Base-by-base conservation (phyloP, 2,329 filamentous ascomycete genomes). In the Didymella segeticola region DNA sequence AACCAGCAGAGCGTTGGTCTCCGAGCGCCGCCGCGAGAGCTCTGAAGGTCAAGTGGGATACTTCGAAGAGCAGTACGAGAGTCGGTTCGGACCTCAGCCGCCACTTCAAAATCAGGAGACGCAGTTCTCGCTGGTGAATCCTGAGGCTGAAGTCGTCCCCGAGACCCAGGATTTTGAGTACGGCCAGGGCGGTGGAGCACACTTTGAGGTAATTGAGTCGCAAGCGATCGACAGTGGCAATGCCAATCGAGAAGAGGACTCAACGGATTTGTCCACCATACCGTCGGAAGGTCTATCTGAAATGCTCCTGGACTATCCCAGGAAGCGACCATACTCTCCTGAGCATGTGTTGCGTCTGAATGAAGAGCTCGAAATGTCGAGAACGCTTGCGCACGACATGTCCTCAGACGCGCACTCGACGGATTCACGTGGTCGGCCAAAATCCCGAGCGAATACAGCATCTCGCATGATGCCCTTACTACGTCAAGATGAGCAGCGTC, bases 401-500 rank as follows among this genome's bases (percentile, higher is more conserved):
- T 22, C 48, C 14, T 43, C 50, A 8, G 52, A 47, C 12, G 43
- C 38, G 8, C 33, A 39, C 9, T 61, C 58, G 14, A 53, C 52
- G 33, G 17, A 26, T 5, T 63, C 60, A 1, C 47, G 56, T 5
- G 56, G 60, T 29, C 63, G 69, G 30, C 68, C 68, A 1, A 63
- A 41, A 46, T 72, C 70, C 1, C 64, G 64, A 45, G 71, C 70
- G 9, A 73, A 74, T 26, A 72, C 64, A 15, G 66, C 65, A 15
- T 71, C 68, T 23, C 59, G 69, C 1, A 67, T 74, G 54, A 61
- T 61, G 51, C 62, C 63, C 5, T 53, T 62, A 11, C 51, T 37
- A 4, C n/a, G 12, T 6, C 46, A 30, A 2, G 25, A 10, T 14
- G 54, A 25, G 5, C 36, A 27, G 19, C 50, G 19, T 15, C 43